A percentile compares a stretch with the other conserved stretches of the same genome.
Conservation (phyloP, 352 stramenopile species). For the Phytopythium oedochilum region DNA sequence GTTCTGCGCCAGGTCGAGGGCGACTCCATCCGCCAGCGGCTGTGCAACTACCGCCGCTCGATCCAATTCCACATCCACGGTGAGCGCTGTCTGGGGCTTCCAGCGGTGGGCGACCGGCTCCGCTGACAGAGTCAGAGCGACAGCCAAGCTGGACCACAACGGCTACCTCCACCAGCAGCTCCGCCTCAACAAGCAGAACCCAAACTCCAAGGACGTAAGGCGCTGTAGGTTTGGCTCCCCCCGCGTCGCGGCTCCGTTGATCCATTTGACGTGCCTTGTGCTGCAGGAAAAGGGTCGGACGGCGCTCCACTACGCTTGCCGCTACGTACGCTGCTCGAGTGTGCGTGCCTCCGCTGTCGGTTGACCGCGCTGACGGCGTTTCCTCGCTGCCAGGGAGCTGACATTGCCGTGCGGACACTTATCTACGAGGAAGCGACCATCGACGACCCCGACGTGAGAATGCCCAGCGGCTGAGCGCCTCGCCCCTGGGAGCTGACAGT, state of each 20-base stretch:
- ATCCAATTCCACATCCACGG: conserved; percentile 81
- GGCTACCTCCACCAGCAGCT: conserved; percentile 57
- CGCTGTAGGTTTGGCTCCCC: not conserved
- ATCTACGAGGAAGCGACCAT: conserved; percentile 71
- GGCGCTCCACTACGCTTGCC: conserved; percentile 70
- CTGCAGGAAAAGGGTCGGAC: conserved; percentile 69
- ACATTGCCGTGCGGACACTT: conserved; percentile 45
- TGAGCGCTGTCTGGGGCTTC: conserved; percentile 6
- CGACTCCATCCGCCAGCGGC: conserved; percentile 60
- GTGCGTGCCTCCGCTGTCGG: not conserved
- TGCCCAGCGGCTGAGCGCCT: not conserved
- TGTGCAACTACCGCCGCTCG: conserved; percentile 61
- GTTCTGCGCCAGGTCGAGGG: conserved; percentile 68
- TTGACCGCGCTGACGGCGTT: too few relatives aligned
- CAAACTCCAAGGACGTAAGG: conserved; percentile 67
- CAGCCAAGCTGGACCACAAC: conserved; percentile 69
- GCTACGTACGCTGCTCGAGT: conserved; percentile 30
- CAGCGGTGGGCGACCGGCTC: not conserved
- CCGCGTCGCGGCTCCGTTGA: not conserved
- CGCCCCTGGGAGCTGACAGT: not conserved
- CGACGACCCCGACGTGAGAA: conserved; percentile 68
- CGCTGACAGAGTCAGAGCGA: not conserved
- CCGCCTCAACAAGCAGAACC: conserved; percentile 59
- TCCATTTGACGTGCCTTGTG: not conserved
- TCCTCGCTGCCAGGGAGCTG: conserved; percentile 38